phyloP scores from a whole-genome alignment of 352 stramenopile genomes.

The Globisporangium viniferum region DNA sequence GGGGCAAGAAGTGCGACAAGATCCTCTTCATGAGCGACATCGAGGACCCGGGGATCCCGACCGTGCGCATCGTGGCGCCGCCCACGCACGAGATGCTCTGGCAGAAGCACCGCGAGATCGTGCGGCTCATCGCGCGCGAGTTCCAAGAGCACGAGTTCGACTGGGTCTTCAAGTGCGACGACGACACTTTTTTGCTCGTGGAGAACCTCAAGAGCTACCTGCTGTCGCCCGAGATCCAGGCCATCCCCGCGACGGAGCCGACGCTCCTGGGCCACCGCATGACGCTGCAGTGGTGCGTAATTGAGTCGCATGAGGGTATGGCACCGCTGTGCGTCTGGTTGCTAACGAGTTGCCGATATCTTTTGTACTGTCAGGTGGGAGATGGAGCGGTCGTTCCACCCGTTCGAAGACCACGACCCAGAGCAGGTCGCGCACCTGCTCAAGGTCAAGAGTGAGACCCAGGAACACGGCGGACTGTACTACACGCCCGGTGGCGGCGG shows the following conservation, averaged over 20 bases:
- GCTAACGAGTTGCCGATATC: neutral
- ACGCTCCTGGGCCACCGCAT: conserved; percentile 79
- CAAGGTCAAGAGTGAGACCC: conserved; percentile 45
- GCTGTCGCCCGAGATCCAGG: conserved; percentile 41
- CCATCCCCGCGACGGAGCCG: conserved; percentile 32
- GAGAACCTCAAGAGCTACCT: conserved; percentile 83
- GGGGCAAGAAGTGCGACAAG: conserved; percentile 81
- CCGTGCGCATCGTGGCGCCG: conserved; percentile 57
- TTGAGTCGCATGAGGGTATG: neutral
- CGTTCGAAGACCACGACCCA: conserved; percentile 62
- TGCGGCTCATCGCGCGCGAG: conserved; percentile 66
- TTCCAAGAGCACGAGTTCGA: conserved; percentile 66
- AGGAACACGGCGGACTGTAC: conserved; percentile 55
- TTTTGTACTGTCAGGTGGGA: conserved; percentile 43
- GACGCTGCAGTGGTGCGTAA: conserved; percentile 73
- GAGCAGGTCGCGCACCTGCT: conserved; percentile 51
- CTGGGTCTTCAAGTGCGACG: conserved; percentile 88
- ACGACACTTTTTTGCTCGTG: conserved; percentile 85
- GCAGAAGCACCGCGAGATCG: conserved; percentile 84
- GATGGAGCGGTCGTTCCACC: conserved; percentile 67
- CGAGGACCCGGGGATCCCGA: conserved; percentile 59
- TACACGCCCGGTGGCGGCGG: conserved; percentile 81
- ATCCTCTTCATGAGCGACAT: conserved; percentile 87
- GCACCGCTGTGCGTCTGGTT: neutral
- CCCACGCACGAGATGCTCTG: conserved; percentile 74